Evolutionary conservation across 257 asterid genomes (phyloP).

Genomic region (Coffea canephora): DNA sequence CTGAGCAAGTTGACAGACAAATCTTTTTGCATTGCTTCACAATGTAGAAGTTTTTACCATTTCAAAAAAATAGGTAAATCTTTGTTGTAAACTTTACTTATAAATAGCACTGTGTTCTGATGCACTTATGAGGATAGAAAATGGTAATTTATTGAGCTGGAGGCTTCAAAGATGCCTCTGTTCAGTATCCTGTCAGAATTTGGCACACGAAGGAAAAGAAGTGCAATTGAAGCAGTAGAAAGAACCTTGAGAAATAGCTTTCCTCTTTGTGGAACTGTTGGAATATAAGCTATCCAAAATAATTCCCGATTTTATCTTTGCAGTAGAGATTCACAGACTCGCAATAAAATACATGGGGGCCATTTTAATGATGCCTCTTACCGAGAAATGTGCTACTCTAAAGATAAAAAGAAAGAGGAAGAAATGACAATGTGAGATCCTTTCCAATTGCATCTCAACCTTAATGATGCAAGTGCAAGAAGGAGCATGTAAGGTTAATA

Average conservation of each 20-base stretch:
- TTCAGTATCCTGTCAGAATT: too few relatives aligned
- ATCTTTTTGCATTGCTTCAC: too few relatives aligned
- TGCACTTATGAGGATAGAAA: background rate
- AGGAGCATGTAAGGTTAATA: background rate
- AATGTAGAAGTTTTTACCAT: too few relatives aligned
- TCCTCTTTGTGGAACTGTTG: background rate
- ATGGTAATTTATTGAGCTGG: background rate
- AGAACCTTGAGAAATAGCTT: background rate
- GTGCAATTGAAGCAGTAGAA: background rate
- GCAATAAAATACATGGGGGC: background rate
- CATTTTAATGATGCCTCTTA: background rate
- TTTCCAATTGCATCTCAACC: background rate
- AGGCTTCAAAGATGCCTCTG: background rate
- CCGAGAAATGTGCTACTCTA: background rate
- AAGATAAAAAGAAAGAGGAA: too few relatives aligned
- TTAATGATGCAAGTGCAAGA: background rate
- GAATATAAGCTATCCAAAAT: background rate
- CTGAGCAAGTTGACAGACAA: background rate
- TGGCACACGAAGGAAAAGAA: background rate
- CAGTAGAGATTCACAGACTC: background rate
- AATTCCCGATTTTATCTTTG: background rate
- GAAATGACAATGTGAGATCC: background rate
- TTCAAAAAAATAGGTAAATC: too few relatives aligned
- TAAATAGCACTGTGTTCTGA: background rate
- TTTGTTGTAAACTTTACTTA: too few relatives aligned